These are phyloP conservation scores for Eleusine coracana DNA, from an alignment of 176 grass and related monocot species.

Conservation along the genomic window DNA sequence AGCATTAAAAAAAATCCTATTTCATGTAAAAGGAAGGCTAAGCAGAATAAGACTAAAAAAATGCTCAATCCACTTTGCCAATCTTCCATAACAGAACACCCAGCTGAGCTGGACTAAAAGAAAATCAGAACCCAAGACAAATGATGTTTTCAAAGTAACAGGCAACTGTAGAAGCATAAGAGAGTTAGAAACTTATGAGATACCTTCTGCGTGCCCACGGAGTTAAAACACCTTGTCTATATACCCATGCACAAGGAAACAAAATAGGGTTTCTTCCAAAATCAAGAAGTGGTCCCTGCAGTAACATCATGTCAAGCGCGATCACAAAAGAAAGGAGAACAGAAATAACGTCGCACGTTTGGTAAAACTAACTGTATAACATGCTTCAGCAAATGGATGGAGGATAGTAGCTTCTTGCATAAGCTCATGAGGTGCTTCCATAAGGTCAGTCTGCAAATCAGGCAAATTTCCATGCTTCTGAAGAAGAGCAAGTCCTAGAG, in stretches of 20 bases:
- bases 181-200: neutral
- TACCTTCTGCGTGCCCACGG: conserved; percentile 87
- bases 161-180: conserved; percentile 8
- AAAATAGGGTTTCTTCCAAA: conserved; percentile 94
- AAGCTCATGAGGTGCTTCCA: conserved; percentile 67
- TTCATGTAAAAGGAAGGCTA: conserved; percentile 18
- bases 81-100: conserved; percentile 12
- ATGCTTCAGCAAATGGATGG: conserved; percentile 92
- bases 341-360: conserved; percentile 29
- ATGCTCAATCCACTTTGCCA: conserved; percentile 27
- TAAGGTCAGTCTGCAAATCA: conserved; percentile 54
- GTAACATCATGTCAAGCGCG: conserved; percentile 37
- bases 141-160: neutral
- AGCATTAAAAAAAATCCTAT: conserved; percentile 10
- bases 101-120: conserved; percentile 22
- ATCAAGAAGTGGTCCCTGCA: conserved; percentile 95
- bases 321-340: conserved; percentile 28
- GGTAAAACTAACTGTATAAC: conserved; percentile 74
- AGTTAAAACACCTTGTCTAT: conserved; percentile 93
- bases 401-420: conserved; percentile 76
- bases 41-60: conserved; percentile 18
- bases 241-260: conserved; percentile 97
- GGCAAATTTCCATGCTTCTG: conserved; percentile 66
- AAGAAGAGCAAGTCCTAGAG: conserved; percentile 86
- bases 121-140: conserved; percentile 6